Base-by-base conservation (phyloP, 2,329 filamentous ascomycete species). In the Bimuria novae-zelandiae region DNA sequence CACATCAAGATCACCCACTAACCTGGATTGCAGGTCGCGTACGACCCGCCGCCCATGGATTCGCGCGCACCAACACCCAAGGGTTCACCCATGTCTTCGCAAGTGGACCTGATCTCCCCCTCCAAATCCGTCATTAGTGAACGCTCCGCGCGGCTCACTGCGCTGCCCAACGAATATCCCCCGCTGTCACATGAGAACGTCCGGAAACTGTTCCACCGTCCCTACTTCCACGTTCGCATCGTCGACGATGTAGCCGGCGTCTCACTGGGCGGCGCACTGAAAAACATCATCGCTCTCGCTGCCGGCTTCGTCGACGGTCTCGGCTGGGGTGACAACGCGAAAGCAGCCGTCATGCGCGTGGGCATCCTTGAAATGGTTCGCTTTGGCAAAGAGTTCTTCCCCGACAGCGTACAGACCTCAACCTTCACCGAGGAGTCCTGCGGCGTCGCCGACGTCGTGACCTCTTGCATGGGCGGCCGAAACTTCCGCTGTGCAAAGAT, bases 341-440 rank as follows among this genome's bases (percentile, higher is more conserved):
- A 99, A 79, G 92, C 94, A n/a, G 94, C 94, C 40, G 88, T 99
- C 55, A 97, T 99, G 91, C 89, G 94, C 36, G 89, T 97, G 17
- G 94, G 94, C 7, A 84, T 99, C 40, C 82, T 97, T 64, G 94
- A 99, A 77, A 96, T 97, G 88, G 91, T 97, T 68, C 89, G 89
- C 71, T 99, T 99, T 64, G 93, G 93, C 60, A 91, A 92, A 74
- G 86, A 89, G 65, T 99, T 97, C 80, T 99, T 97, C 72, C 85
- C 86, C 16, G 84, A 92, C 66, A 90, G 89, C 1, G 88, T 94
- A 22, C 84, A 89, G 60, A 84, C 89, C 8, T 85, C 84, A 52
- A 99, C 94, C 0, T 97, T 99, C 73, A 97, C 93, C n/a, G 92
- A 97, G 71, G 91, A 97, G 73, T 95, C 90, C 64, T 92, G 91